Base-by-base conservation (phyloP, 1,284 basidiomycete genomes). In the Ustilago esculenta region DNA sequence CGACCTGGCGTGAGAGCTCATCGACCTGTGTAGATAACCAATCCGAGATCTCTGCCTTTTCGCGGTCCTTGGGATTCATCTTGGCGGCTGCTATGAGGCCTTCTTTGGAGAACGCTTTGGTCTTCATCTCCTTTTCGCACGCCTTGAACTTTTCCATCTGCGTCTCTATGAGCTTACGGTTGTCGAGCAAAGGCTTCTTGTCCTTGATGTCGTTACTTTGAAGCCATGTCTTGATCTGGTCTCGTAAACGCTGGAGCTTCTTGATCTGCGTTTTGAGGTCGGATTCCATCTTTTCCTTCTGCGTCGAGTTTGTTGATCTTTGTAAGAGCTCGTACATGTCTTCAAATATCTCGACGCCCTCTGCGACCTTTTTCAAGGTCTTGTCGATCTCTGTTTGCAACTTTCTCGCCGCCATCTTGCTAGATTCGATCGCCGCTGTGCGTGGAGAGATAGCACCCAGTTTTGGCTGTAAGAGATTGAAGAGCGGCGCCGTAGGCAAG, bases 121-220 rank as follows among this genome's bases (percentile, higher is more conserved):
- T 98, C 87, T 99, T 99, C 94, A 98, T 98, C 84, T 98, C 96
- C 85, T 98, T 99, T 85, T 99, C 96, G 84, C 93, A 92, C 21
- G 95, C 95, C 81, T 99, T 99, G 88, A 99, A 99, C 81, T 92
- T 93, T 85, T 99, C 96, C 96, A 99, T 99, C 96, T 98, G 96
- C 77, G 92, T 96, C 85, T 99, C 96, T 82, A 99, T 99, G 69
- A 98, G 85, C 83, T 90, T 90, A 73, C 96, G 88, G 85, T 96
- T 94, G 52, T 98, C 95, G 78, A 96, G 85, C 75, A 99, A 85
- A 56, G 88, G 85, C 35, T 90, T 89, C 88, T 98, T 99, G 88
- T 99, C 96, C 86, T 98, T 98, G 85, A 99, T 98, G 85, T 99
- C 96, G 84, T 92, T 95, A 84, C 90, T 94, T 48, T 93, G 90